Percentiles rank a stretch among this genome's conserved stretches.
Evolutionary conservation across 371 early-diverging fungal genomes (phyloP).

Genomic region (Rhizopus delemar): DNA sequence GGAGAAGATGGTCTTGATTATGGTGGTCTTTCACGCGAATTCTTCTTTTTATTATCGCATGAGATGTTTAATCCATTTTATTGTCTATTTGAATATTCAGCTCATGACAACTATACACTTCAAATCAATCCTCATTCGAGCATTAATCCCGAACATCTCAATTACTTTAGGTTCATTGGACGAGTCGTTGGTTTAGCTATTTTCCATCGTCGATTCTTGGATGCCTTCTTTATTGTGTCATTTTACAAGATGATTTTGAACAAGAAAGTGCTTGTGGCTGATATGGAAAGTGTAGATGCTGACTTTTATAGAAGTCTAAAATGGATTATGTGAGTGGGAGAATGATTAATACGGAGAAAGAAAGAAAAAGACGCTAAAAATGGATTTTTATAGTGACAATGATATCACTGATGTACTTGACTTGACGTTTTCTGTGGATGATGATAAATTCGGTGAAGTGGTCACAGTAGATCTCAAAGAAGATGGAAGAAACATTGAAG

Average conservation of each 20-base stretch:
- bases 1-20: slow-evolving; percentile 98
- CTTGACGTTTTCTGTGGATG: slow-evolving; percentile 89
- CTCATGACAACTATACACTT: slow-evolving; percentile 94
- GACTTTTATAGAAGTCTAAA: slow-evolving; percentile 88
- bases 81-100: slow-evolving; percentile 96
- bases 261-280: slow-evolving; percentile 83
- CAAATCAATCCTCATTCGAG: slow-evolving; percentile 96
- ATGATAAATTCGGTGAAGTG: slow-evolving; percentile 91
- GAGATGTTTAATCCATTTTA: slow-evolving; percentile 99
- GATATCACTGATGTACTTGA: slow-evolving; percentile 87
- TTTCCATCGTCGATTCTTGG: slow-evolving; percentile 95
- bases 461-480: slow-evolving; percentile 90
- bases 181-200: slow-evolving; percentile 95
- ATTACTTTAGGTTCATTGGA: slow-evolving; percentile 98
- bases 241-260: slow-evolving; percentile 96
- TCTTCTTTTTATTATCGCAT: slow-evolving; percentile 93
- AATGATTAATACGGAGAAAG: too few species aligned
- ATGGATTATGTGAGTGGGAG: slow-evolving; percentile 82
- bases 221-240: slow-evolving; percentile 93
- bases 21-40: slow-evolving; percentile 97
- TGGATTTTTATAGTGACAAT: slow-evolving; percentile 65
- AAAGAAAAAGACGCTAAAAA: not conserved
- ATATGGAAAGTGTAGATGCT: slow-evolving; percentile 96
- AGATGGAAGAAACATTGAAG: slow-evolving; percentile 87
- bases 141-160: slow-evolving; percentile 97